These are phyloP conservation scores for Candida quercuum DNA, from an alignment of 805 yeast genomes.

Conservation along the genomic window DNA sequence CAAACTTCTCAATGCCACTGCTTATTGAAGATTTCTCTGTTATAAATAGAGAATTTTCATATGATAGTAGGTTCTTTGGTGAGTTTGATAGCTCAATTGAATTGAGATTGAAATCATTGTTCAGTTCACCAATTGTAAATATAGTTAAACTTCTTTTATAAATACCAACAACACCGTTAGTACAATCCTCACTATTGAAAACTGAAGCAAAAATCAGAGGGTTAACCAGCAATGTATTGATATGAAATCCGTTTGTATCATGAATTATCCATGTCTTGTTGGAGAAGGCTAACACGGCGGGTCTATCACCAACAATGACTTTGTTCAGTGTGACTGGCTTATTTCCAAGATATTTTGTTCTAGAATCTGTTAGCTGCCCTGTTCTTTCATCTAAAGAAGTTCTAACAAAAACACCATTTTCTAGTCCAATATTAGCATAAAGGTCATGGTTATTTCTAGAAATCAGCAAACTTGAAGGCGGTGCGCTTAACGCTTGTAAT, in stretches of 20 bases:
- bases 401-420: slow-evolving; percentile 74
- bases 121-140: slow-evolving; percentile 42
- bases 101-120: slow-evolving; percentile 29
- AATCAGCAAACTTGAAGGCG: slow-evolving; percentile 33
- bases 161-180: slow-evolving; percentile 61
- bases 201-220: slow-evolving; percentile 41
- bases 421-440: slow-evolving; percentile 71
- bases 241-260: slow-evolving; percentile 16
- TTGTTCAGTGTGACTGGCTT: slow-evolving; percentile 45
- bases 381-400: slow-evolving; percentile 50
- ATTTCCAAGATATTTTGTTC: slow-evolving; percentile 71
- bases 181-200: slow-evolving; percentile 58
- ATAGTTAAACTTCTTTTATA: slow-evolving; percentile 47
- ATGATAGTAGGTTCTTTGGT: slow-evolving; percentile 38
- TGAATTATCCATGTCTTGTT: slow-evolving; percentile 30
- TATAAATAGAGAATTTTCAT: slow-evolving; percentile 20
- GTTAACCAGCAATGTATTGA: slow-evolving; percentile 25
- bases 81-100: slow-evolving; percentile 42
- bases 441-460: slow-evolving; percentile 16
- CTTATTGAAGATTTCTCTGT: slow-evolving; percentile 5
- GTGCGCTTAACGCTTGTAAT: slow-evolving; percentile 60
- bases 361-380: slow-evolving; percentile 60
- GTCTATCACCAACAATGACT: slow-evolving; percentile 5
- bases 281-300: slow-evolving; percentile 27
- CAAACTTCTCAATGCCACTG: slow-evolving; percentile 12